Percentiles rank a stretch among this genome's conserved stretches.
These are phyloP conservation scores for Hibiscus tridactylites DNA, from an alignment of 345 rosid genomes.

Conservation along the genomic window DNA sequence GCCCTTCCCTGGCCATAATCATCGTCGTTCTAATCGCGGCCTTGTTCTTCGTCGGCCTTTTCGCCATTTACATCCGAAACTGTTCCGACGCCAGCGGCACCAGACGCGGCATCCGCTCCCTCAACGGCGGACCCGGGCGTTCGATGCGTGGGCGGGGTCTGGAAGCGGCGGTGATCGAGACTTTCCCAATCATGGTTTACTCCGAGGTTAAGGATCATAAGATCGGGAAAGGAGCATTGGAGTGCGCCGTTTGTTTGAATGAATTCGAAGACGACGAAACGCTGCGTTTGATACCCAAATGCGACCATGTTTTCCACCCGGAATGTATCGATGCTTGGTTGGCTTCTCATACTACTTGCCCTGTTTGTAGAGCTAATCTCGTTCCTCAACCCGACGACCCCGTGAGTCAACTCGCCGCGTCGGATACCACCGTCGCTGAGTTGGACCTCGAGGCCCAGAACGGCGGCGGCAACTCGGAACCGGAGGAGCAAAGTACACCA, in stretches of 20 bases:
- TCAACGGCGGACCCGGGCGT: constrained; percentile 12
- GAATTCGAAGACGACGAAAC: constrained; percentile 87
- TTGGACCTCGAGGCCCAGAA: constrained; percentile 32
- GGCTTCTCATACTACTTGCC: constrained; percentile 75
- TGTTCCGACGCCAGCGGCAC: constrained; percentile 20
- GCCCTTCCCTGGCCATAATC: constrained; percentile 74
- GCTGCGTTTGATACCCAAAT: constrained; percentile 87
- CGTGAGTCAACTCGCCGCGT: neutral
- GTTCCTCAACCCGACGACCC: constrained; percentile 35
- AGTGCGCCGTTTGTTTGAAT: constrained; percentile 83
- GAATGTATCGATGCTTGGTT: constrained; percentile 88
- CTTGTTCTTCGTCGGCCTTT: constrained; percentile 75
- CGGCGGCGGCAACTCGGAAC: constrained; percentile 1
- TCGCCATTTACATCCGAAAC: constrained; percentile 85
- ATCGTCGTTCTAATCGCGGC: constrained; percentile 57
- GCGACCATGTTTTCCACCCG: constrained; percentile 89
- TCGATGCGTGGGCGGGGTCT: constrained; percentile 46
- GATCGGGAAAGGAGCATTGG: constrained; percentile 72
- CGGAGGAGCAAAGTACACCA: neutral
- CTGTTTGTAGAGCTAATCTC: constrained; percentile 83
- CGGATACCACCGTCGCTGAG: neutral
- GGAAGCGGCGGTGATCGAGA: constrained; percentile 43
- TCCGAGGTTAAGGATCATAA: constrained; percentile 74
- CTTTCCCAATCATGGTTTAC: constrained; percentile 70
- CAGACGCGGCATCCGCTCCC: constrained; percentile 15